Conservation (phyloP, 306 rosid species). For the Corylus heterophylla region DNA sequence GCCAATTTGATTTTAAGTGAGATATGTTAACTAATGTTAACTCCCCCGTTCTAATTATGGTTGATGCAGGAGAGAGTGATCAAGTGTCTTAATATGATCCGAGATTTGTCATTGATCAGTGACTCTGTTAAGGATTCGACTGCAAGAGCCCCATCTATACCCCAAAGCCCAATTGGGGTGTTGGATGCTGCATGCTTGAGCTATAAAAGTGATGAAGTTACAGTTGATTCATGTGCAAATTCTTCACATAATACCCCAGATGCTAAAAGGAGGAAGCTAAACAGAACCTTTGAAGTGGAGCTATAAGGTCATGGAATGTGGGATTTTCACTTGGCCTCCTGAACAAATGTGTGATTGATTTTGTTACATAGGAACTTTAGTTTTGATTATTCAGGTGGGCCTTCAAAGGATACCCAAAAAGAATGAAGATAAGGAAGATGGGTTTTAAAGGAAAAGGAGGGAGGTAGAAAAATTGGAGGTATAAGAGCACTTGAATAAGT, state of each 20-base stretch:
- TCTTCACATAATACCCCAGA: slow-evolving; percentile 58
- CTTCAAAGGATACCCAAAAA: slow-evolving; percentile 24
- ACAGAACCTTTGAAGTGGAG: slow-evolving; percentile 65
- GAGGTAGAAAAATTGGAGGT: neutral
- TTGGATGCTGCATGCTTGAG: slow-evolving; percentile 74
- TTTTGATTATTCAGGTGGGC: slow-evolving; percentile 40
- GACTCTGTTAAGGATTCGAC: slow-evolving; percentile 33
- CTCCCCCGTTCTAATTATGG: neutral
- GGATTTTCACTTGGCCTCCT: slow-evolving; percentile 29
- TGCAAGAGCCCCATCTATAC: slow-evolving; percentile 50
- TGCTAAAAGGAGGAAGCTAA: slow-evolving; percentile 86
- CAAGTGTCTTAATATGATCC: slow-evolving; percentile 58
- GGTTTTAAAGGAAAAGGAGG: slow-evolving; percentile 10
- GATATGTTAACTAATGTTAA: neutral
- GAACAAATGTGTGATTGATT: slow-evolving; percentile 31
- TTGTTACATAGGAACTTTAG: slow-evolving; percentile 34
- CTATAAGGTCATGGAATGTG: slow-evolving; percentile 35
- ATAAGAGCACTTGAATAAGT: slow-evolving; percentile 29
- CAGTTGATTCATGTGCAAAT: slow-evolving; percentile 65
- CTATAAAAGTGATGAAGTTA: slow-evolving; percentile 73
- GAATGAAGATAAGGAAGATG: slow-evolving; percentile 15
- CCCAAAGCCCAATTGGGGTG: slow-evolving; percentile 84
- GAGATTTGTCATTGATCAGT: slow-evolving; percentile 33
- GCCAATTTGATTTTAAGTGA: slow-evolving; percentile 9
- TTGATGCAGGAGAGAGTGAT: slow-evolving; percentile 71